Evolutionary conservation across 176 grass and related monocot genomes (phyloP), one percentile per base, ranked within the genome.

Genomic region (Hyparrhenia diplandra): DNA sequence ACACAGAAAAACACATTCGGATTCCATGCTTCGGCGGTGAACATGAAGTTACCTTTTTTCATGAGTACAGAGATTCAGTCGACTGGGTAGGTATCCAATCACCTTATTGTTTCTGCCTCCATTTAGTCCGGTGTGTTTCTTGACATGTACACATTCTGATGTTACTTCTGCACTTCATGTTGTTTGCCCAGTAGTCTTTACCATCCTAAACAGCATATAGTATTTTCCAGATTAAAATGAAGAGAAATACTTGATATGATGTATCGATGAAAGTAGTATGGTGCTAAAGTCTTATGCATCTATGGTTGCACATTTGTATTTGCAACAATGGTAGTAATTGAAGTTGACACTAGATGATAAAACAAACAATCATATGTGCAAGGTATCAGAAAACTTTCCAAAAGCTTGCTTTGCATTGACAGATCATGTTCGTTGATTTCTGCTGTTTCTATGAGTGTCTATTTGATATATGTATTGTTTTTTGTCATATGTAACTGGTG

Each of bases 1-100:
- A 93, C 64, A 74, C 85, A 47, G 86, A 55, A 47, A 94, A 85
- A 60, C 90, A 83, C 75, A 89, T 88, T 39, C 87, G n/a, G 84
- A 29, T 98, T 86, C 76, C 81, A 68, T 98, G 95, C 81, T 98
- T 88, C 76, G 92, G 90, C 0, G 95, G 81, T 61, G 82, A 85
- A 74, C 90, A 94, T 31, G 92, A 98, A 89, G 88, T 98, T 32
- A 59, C 86, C 5, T 95, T 98, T 80, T 98, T 89, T 67, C 95
- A 98, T 51, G 95, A 98, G 71, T 91, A 78, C 42, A 92, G 92
- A 78, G 95, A 88, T 73, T 69, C 74, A 16, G 95, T 98, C 58
- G 95, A 98, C 86, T 98, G 95, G 95, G 95, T 98, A 83, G 70
- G 85, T 82, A 80, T 17, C 36, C 13, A 47, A 54, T 66, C 45